A percentile compares a stretch with the other conserved stretches of the same genome.
Conservation (phyloP, 164 flowering plant genomes). For the Magnolia sinica region DNA sequence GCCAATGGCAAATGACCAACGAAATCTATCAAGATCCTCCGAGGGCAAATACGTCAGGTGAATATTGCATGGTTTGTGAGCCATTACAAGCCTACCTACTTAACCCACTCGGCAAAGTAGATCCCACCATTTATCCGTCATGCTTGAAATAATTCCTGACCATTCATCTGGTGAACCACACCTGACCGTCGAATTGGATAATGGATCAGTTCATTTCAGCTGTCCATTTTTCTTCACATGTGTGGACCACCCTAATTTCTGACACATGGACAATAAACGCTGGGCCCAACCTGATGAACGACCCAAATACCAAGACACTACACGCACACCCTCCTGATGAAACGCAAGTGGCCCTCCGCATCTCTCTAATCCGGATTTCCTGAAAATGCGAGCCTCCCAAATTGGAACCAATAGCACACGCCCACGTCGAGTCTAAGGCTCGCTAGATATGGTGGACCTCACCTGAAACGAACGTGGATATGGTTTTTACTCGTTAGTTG, state of each 20-base stretch:
- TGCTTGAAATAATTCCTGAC: too few relatives aligned
- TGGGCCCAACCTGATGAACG: not conserved
- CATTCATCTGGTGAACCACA: too few relatives aligned
- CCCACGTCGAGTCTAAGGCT: conserved; percentile 1
- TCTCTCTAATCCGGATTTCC: not conserved
- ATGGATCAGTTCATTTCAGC: not conserved
- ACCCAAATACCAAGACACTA: not conserved
- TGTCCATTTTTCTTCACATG: not conserved
- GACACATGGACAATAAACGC: not conserved
- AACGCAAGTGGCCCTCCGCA: too few relatives aligned
- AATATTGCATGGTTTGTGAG: too few relatives aligned
- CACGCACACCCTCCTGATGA: not conserved
- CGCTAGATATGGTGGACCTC: conserved; percentile 3
- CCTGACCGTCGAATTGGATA: not conserved
- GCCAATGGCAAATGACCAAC: too few relatives aligned
- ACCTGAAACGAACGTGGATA: not conserved
- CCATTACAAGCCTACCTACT: too few relatives aligned
- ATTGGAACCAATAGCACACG: not conserved
- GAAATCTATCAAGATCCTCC: too few relatives aligned
- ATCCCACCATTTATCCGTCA: too few relatives aligned
- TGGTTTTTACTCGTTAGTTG: conserved; percentile 4
- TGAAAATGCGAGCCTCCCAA: not conserved
- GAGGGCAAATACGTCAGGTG: too few relatives aligned
- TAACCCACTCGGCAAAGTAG: too few relatives aligned
- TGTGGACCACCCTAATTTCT: not conserved